Evolutionary conservation across 164 flowering plant species (phyloP), one percentile per base, ranked within the genome.

Genomic region (Protea cynaroides): DNA sequence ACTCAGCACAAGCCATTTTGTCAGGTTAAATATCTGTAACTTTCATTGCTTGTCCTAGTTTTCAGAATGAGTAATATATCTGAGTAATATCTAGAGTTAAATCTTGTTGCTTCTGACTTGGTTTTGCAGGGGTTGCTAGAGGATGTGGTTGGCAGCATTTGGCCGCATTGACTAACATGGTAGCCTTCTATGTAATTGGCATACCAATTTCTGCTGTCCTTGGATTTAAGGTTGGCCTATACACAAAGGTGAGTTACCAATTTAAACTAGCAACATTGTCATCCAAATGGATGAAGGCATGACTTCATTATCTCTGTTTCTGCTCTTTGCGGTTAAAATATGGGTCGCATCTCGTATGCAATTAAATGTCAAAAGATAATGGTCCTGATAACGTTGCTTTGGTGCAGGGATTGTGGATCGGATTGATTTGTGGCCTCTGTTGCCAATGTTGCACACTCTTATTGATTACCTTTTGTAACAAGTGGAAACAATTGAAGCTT

Each of bases 91-190:
- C n/a, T n/a, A n/a, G n/a, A n/a, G n/a, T n/a, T n/a, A n/a, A n/a
- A n/a, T n/a, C n/a, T n/a, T n/a, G n/a, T n/a, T n/a, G 52, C n/a
- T 47, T 24, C 0, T 60, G 38, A 21, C 47, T 14, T 29, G 34
- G 14, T 60, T 58, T 38, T 63, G 55, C 79, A 93, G 98, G 97
- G 29, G 97, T 85, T 64, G 76, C 92, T 3, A 81, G 98, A 68
- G 98, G 98, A 59, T 90, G 98, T 67, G 98, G 96, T 8, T 90
- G 90, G 97, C 98, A 93, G 78, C 89, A 86, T 46, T 64, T 86
- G 72, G 96, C 82, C 0, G 81, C 83, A 64, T 82, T 68, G 72
- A 81, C 81, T 25, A 93, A 93, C 72, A 75, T 93, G 63, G 87
- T 21, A 97, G 34, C 34, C 34, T 29, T 29, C 34, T 29, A 29